Evolutionary conservation across 2,329 filamentous ascomycete species (phyloP), one percentile per base, ranked within the genome.

Genomic region (Fusarium humuli): DNA sequence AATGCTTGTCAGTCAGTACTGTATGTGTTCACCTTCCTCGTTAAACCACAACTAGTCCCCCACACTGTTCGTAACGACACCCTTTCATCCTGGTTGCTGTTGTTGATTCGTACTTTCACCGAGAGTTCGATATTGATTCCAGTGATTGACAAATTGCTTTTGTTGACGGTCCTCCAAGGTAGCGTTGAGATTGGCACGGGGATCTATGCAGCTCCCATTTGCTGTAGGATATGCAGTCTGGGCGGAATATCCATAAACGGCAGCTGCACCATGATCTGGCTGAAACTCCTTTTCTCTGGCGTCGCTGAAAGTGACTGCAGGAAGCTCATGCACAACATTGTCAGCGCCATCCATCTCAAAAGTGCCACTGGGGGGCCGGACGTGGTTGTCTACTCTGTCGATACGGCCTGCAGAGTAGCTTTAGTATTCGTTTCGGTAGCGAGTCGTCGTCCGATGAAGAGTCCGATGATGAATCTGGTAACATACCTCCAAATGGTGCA

Each of bases 401-500:
- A 61, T 75, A 54, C 80, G 77, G 3, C 80, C 80, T 82, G 61
- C 18, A 34, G 54, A 41, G 54, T 23, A 58, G 41, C n/a, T 57
- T 70, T 59, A 76, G 61, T 23, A 61, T 62, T 49, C 49, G 62
- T 41, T 56, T 67, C 23, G 62, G 44, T 22, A 37, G 47, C 11
- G 22, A n/a, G n/a, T 44, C 22, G n/a, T 34, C 46, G 40, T 57
- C 25, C 25, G 48, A 34, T 61, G 46, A 45, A 32, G 44, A 53
- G 45, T 54, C 40, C 34, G 50, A 47, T 50, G 40, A 32, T 23
- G 48, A 56, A 41, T 30, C 61, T 30, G 42, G 32, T 54, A 40
- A 65, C 77, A 73, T 72, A 84, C 83, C 83, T 78, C 83, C 82
- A 76, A 84, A 84, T 13, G 81, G 78, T 3, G 80, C 81, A 72